Percentiles rank a stretch among this genome's conserved stretches.
These are phyloP conservation scores for Thelephora ganbajun DNA, from an alignment of 768 basidiomycete species.

Conservation along the genomic window DNA sequence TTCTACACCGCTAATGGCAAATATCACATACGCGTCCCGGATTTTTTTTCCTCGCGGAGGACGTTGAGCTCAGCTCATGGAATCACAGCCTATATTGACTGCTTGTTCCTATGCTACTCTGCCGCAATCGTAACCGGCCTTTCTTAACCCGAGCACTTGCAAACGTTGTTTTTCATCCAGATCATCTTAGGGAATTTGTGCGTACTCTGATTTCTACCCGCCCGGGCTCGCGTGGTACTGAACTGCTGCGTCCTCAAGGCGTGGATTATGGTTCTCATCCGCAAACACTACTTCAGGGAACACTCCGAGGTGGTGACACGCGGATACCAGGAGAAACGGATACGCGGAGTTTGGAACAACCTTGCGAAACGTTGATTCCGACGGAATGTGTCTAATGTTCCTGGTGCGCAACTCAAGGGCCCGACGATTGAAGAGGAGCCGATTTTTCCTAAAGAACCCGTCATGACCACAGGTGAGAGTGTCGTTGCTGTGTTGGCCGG, in stretches of 20 bases:
- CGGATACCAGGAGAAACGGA: background rate
- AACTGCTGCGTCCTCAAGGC: slow-evolving; percentile 31
- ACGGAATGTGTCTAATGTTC: too few species aligned
- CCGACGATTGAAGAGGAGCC: background rate
- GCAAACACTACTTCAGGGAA: slow-evolving; percentile 27
- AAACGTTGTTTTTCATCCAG: slow-evolving; percentile 36
- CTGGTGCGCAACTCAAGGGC: too few species aligned
- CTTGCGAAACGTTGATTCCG: background rate
- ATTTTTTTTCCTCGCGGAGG: background rate
- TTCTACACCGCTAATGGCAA: slow-evolving; percentile 53
- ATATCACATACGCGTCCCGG: slow-evolving; percentile 16
- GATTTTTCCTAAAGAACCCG: background rate
- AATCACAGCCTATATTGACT: slow-evolving; percentile 33
- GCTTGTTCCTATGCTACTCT: slow-evolving; percentile 47
- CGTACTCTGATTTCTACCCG: slow-evolving; percentile 14
- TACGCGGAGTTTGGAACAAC: background rate
- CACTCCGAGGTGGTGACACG: slow-evolving; percentile 7
- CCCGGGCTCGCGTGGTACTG: slow-evolving; percentile 2
- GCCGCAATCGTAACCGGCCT: slow-evolving; percentile 33
- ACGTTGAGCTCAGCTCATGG: slow-evolving; percentile 6
- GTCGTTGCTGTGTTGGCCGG: slow-evolving; percentile 13
- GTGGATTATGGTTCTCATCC: slow-evolving; percentile 54
- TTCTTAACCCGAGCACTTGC: slow-evolving; percentile 35
- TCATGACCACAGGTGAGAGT: slow-evolving; percentile 8
- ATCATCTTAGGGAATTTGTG: slow-evolving; percentile 29